Evolutionary conservation across 257 asterid genomes (phyloP), one percentile per base, ranked within the genome.

Genomic region (Petunia axillaris): DNA sequence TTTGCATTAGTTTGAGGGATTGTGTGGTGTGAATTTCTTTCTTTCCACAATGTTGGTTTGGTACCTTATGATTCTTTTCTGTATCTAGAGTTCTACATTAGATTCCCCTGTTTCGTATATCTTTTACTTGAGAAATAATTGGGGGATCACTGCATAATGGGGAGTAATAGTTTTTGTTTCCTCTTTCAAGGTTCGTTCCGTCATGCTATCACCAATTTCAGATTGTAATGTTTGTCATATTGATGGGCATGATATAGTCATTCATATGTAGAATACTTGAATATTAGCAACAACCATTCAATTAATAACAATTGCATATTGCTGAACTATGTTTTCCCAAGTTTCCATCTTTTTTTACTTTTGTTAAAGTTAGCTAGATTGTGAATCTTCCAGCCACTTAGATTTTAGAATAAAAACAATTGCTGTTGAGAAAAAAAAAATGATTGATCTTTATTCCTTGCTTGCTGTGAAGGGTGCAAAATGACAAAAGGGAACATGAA

Each of bases 51-150:
- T 54, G 75, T 38, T 60, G 80, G 75, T 73, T 80, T 68, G 78
- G n/a, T 79, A 70, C 62, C 86, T 57, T 11, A 74, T 76, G 50
- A 87, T 91, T 92, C 89, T 89, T 93, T 88, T 62, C 78, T 91
- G 94, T 93, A 91, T 85, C 79, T 88, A 91, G 92, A 85, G 91
- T 83, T 86, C 53, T 83, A 87, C 87, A 76, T 83, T 81, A 85
- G 83, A 73, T 59, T 70, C 85, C 84, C 83, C 62, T 73, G 46
- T 73, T 43, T 82, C 76, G 68, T 81, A 79, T 83, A 80, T 82
- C 83, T 80, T 85, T 80, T 82, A 64, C 83, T 80, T 37, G 48
- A 73, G 58, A 68, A 91, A 89, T 86, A 86, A 88, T 62, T 84
- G 90, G 90, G 90, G 87, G 64, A 25, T 57, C 74, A 60, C 44